Conservation (phyloP, 192 early-diverging fungal species). For the Gigaspora rosea region DNA sequence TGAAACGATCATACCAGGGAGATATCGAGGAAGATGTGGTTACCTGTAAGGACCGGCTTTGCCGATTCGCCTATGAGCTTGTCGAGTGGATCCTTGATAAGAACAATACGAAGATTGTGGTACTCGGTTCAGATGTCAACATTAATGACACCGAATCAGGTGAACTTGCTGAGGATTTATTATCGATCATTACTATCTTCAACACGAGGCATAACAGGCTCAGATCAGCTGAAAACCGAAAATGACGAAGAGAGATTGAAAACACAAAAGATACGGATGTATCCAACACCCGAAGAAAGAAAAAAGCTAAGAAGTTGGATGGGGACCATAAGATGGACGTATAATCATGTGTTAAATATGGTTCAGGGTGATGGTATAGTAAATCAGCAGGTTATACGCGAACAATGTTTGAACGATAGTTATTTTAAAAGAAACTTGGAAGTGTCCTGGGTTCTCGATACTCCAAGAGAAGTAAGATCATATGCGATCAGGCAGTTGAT, state of each 20-base stretch:
- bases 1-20: background rate
- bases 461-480: too few relatives aligned
- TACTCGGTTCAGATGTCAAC: background rate
- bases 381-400: too few relatives aligned
- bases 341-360: background rate
- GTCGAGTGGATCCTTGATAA: slow-evolving; percentile 7
- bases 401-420: too few relatives aligned
- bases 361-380: too few relatives aligned
- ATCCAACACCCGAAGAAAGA: background rate
- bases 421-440: too few relatives aligned
- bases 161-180: slow-evolving; percentile 14
- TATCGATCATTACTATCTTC: slow-evolving; percentile 12
- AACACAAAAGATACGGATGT: background rate
- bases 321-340: background rate
- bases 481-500: too few relatives aligned
- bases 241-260: slow-evolving; percentile 4
- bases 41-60: background rate
- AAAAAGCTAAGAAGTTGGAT: background rate
- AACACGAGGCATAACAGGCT: background rate
- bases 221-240: background rate
- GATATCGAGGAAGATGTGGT: slow-evolving; percentile 21
- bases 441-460: too few relatives aligned
- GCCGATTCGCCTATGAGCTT: slow-evolving; percentile 4
- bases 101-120: background rate
- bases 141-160: background rate